phyloP scores from a whole-genome alignment of 108 stramenopile genomes.

The Bacterosira constricta region DNA sequence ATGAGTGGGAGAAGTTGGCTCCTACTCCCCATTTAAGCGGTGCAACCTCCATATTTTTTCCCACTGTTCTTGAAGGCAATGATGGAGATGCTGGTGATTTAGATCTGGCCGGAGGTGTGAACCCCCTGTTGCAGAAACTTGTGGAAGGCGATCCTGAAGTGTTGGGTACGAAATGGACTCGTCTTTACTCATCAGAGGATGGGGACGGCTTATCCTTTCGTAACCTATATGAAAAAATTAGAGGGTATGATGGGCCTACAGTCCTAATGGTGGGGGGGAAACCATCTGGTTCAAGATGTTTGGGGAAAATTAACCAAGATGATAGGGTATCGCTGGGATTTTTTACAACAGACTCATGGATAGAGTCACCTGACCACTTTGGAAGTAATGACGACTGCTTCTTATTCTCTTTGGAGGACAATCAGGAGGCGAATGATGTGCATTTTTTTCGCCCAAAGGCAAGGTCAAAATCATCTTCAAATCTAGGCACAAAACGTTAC shows the following conservation, averaged over 20 bases:
- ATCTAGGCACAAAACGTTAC: conserved; percentile 11
- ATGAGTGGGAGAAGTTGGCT: conserved; percentile 47
- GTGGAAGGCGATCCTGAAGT: conserved; percentile 53
- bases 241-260: conserved; percentile 59
- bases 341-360: conserved; percentile 61
- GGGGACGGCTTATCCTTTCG: conserved; percentile 62
- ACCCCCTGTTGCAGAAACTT: conserved; percentile 35
- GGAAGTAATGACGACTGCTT: conserved; percentile 47
- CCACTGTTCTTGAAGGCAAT: conserved; percentile 8
- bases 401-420: conserved; percentile 48
- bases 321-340: conserved; percentile 52
- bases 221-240: conserved; percentile 38
- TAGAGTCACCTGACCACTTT: conserved; percentile 36
- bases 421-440: conserved; percentile 41
- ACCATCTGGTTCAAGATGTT: conserved; percentile 30
- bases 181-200: conserved; percentile 53
- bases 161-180: conserved; percentile 56
- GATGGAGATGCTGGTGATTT: conserved; percentile 12
- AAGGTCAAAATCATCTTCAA: not conserved
- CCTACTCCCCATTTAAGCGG: conserved; percentile 46
- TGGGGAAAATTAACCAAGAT: not conserved
- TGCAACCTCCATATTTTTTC: conserved; percentile 55
- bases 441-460: conserved; percentile 46
- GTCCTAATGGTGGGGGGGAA: conserved; percentile 46
- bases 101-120: conserved; percentile 13